Percentiles rank a stretch among this genome's conserved stretches.
Conservation (phyloP, 345 rosid genomes). For the Arabidopsis arenosa region DNA sequence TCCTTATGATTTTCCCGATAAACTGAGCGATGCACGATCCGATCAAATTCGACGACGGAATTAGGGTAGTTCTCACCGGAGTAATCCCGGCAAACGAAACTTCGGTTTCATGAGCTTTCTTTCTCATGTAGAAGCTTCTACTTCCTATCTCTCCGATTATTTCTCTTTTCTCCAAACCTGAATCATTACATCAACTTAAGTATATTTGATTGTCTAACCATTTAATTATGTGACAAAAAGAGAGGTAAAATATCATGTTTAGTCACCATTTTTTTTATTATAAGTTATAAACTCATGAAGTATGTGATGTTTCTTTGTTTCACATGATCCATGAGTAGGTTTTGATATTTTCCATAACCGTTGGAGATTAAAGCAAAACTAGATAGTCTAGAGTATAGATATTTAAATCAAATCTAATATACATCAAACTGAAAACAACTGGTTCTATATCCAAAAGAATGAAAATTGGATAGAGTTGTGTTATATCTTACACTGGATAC, state of each 20-base stretch:
- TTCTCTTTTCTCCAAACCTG: constrained; percentile 71
- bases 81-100: constrained; percentile 22
- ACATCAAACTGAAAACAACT: background rate
- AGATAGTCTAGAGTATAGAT: background rate
- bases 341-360: background rate
- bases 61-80: constrained; percentile 28
- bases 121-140: constrained; percentile 77
- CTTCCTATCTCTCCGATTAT: constrained; percentile 70
- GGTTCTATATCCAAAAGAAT: background rate
- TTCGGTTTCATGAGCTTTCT: constrained; percentile 43
- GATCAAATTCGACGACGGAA: constrained; percentile 45
- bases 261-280: background rate
- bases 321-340: constrained; percentile 3
- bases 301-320: constrained; percentile 6
- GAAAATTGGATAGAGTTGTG: background rate
- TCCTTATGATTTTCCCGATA: constrained; percentile 60
- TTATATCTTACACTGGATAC: constrained; percentile 67
- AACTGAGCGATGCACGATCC: constrained; percentile 54
- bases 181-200: constrained; percentile 4
- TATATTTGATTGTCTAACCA: no score
- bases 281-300: constrained; percentile 7
- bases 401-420: background rate
- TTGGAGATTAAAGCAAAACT: constrained; percentile 18
- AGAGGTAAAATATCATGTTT: background rate
- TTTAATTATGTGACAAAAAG: background rate